Conservation (phyloP, 768 basidiomycete species). For the Boletus rubroflammeus region DNA sequence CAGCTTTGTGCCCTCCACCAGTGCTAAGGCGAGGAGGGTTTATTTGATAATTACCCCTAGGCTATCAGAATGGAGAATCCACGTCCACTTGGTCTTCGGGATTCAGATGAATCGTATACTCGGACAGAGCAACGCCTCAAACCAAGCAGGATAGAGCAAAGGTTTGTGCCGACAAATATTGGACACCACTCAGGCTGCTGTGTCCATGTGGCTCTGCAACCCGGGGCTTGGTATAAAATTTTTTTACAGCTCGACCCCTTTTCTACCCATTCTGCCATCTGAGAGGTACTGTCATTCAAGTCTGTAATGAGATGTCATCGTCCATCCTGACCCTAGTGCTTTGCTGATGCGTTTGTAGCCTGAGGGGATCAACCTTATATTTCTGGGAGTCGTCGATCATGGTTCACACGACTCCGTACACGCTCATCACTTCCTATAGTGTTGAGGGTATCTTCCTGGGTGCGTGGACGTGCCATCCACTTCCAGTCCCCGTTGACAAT, state of each 20-base stretch:
- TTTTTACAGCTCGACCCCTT: background rate
- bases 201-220: background rate
- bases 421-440: conserved; percentile 2
- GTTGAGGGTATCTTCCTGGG: conserved; percentile 18
- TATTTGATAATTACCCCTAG: background rate
- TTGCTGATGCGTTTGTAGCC: background rate
- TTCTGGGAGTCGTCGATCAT: background rate
- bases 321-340: background rate
- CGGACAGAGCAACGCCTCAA: background rate
- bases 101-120: background rate
- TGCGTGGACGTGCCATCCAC: conserved; percentile 1
- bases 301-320: background rate
- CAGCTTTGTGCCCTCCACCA: background rate
- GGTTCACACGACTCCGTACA: background rate
- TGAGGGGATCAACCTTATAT: background rate
- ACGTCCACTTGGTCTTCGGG: background rate
- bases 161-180: background rate
- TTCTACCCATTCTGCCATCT: background rate
- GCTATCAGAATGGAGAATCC: background rate
- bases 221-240: background rate
- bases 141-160: too few species aligned
- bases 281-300: background rate
- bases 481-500: background rate
- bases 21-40: background rate
- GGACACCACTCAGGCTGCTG: too few species aligned